Evolutionary conservation across 805 yeast species (phyloP), one percentile per base, ranked within the genome.

Genomic region (Wickerhamomyces chambardii): DNA sequence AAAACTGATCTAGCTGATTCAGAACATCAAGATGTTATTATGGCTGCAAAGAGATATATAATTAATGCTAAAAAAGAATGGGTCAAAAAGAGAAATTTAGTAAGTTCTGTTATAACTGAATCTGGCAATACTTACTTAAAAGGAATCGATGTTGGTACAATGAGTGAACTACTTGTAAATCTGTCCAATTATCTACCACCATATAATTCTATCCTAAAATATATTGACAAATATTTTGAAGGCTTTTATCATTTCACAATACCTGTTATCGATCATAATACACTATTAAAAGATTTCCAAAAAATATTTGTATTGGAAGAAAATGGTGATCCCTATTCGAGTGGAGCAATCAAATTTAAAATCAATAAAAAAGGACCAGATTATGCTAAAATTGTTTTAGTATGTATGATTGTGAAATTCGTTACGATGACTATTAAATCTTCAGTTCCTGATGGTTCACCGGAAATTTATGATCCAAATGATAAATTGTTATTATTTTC

Each of bases 1-100:
- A 42, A 45, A 36, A 30, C 52, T 1, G 21, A 38, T 8, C 4
- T 43, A 15, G 38, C 31, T 15, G 35, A 40, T 11, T 17, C 16
- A 4, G 32, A 27, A 5, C 15, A 28, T 15, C 28, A 34, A 4
- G 51, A 42, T 6, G 12, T 40, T 4, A 12, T 42, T 2, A 34
- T 40, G 17, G 36, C 40, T 8, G 40, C 45, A 2, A 38, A 39
- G 19, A 15, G 33, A 0, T 43, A 41, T 25, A 33, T 45, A 2
- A 31, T 45, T 2, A 47, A 46, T 29, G 37, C 46, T 7, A 42
- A 42, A 26, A 37, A 40, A 26, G 47, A 47, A 30, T 51, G 55
- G 54, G 34, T 39, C 29, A 28, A 34, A 17, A 46, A 39, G 21
- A 43, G 38, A 21, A 35, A 39, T 4, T 17, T 42, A 7, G 38